Evolutionary conservation across 768 basidiomycete genomes (phyloP), one percentile per base, ranked within the genome.

Genomic region (Panaeolus papilionaceus): DNA sequence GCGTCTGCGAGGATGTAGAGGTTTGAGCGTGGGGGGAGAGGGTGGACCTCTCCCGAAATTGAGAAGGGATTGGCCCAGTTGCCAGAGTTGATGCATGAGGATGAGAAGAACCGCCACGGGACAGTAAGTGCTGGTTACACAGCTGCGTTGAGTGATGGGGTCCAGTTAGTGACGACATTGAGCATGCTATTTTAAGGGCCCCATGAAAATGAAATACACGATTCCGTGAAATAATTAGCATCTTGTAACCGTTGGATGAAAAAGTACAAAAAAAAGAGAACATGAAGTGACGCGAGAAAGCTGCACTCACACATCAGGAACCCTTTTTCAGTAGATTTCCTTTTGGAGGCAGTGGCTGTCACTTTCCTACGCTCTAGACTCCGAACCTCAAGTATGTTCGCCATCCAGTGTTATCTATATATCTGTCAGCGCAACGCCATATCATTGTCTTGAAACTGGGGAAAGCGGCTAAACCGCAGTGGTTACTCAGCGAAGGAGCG

Each of bases 61-160:
- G 89, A 81, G 77, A 90, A 90, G 0, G 86, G 88, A 62, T 89
- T 84, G 11, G 88, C 89, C 80, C 84, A 86, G 77, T 89, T 90
- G 39, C 79, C 66, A 0, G 86, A 85, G 77, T 91, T 91, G 74
- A 92, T 88, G 10, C 83, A 81, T 4, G 84, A 84, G 4, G 88
- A 83, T 0, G 87, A 81, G 72, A 81, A 26, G 80, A 71, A 26
- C 87, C 87, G 44, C 89, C 1, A 71, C 84, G 81, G 0, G 86
- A 79, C 66, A 85, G 77, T 64, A 1, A 78, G 75, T 33, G 33
- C 0, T 33, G 33, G 33, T 33, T 54, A 89, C 78, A 14, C 87
- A 20, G 82, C 74, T 28, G 73, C 74, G 18, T 77, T 77, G 12
- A 87, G 76, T 0, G 88, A 82, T 54, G 80, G 67, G 40, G 82